A percentile compares a stretch with the other conserved stretches of the same genome.
Conservation (phyloP, 257 asterid genomes). For the Eucommia ulmoides region DNA sequence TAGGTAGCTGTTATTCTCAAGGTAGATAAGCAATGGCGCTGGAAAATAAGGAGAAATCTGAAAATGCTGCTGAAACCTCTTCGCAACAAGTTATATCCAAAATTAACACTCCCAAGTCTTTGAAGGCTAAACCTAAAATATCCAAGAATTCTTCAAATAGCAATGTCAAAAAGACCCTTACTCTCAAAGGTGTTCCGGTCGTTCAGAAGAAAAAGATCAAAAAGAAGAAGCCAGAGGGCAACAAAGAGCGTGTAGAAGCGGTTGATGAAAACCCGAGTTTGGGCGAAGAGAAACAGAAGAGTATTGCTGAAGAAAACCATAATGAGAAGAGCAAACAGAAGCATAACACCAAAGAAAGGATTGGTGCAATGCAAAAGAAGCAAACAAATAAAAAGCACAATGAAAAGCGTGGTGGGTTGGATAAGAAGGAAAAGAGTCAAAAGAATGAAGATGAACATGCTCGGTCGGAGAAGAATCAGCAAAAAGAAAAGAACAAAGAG, state of each 20-base stretch:
- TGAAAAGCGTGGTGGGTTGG: constrained; percentile 41
- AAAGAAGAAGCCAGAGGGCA: constrained; percentile 27
- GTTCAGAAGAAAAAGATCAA: constrained; percentile 12
- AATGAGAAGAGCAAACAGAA: constrained; percentile 11
- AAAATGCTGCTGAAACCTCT: no score
- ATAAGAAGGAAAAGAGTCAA: no score
- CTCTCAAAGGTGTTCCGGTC: constrained; percentile 20
- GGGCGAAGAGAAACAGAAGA: no score
- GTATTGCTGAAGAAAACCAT: constrained; percentile 9
- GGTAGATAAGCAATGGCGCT: no score
- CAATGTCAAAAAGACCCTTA: constrained; percentile 23
- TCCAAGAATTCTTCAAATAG: constrained; percentile 20
- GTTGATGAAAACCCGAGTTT: no score
- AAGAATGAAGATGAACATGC: no score
- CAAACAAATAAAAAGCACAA: constrained; percentile 17
- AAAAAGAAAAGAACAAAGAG: constrained; percentile 18
- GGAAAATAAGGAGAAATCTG: no score
- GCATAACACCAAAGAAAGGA: constrained; percentile 14
- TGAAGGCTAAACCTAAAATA: constrained; percentile 10
- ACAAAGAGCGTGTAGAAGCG: no score
- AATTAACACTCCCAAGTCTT: constrained; percentile 7
- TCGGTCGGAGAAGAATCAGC: constrained; percentile 19
- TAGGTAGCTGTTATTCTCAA: no score
- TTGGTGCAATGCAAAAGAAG: constrained; percentile 11
- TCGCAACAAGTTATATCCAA: no score